phyloP scores from a whole-genome alignment of 176 grass and related monocot genomes.

The Aegilops bicornis region DNA sequence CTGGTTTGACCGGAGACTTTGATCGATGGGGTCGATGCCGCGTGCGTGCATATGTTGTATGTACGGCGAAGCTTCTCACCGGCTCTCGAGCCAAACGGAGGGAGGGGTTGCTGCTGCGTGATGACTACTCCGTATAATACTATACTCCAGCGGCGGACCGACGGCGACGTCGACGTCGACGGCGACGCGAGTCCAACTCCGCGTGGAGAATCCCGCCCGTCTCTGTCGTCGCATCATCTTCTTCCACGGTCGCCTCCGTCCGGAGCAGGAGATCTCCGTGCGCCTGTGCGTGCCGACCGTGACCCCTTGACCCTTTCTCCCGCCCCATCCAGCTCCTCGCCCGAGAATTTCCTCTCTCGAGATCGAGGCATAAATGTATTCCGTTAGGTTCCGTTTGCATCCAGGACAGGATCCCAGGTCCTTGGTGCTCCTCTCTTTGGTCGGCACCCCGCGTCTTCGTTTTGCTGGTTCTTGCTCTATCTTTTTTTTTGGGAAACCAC shows the following conservation, averaged over 20 bases:
- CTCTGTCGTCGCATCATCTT: neutral
- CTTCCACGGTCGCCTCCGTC: neutral
- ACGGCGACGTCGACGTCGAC: neutral
- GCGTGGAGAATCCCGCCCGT: slow-evolving; percentile 30
- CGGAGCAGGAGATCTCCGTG: neutral
- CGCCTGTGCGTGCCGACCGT: neutral
- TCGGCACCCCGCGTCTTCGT: too few species aligned
- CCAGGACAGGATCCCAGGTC: too few species aligned
- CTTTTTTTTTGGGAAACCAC: too few species aligned
- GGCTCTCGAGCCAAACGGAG: neutral
- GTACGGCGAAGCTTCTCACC: neutral
- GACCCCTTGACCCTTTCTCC: neutral
- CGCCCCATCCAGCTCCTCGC: too few species aligned
- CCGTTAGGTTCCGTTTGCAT: too few species aligned
- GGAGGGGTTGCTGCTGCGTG: too few species aligned
- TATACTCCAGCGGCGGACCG: neutral
- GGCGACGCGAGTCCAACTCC: slow-evolving; percentile 33
- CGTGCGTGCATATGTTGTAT: neutral
- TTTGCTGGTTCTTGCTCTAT: too few species aligned
- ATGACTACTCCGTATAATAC: neutral
- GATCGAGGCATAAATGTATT: too few species aligned
- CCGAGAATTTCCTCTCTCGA: too few species aligned
- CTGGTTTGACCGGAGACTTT: neutral
- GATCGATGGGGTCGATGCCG: neutral
- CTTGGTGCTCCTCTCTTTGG: too few species aligned